phyloP scores from a whole-genome alignment of 306 rosid species.

The Lathyrus aphaca region DNA sequence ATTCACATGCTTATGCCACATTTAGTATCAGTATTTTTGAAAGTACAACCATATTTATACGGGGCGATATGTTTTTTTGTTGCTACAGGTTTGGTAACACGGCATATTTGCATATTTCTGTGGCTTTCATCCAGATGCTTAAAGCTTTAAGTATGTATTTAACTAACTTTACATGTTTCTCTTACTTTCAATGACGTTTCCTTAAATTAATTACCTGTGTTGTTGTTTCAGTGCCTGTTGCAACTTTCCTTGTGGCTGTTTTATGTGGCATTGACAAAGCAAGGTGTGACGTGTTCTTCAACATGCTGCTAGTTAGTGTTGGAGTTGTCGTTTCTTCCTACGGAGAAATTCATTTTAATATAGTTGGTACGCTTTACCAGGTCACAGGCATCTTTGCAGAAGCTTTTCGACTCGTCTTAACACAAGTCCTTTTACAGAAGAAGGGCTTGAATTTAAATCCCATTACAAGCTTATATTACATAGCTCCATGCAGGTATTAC shows the following conservation, averaged over 20 bases:
- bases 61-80: not conserved
- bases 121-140: slow-evolving; percentile 98
- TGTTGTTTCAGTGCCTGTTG: slow-evolving; percentile 89
- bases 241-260: slow-evolving; percentile 86
- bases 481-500: slow-evolving; percentile 96
- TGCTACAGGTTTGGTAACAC: slow-evolving; percentile 92
- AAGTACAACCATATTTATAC: not conserved
- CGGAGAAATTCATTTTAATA: slow-evolving; percentile 92
- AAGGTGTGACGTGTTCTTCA: slow-evolving; percentile 91
- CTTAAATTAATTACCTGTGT: slow-evolving; percentile 26
- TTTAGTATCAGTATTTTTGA: not conserved
- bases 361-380: slow-evolving; percentile 91
- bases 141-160: slow-evolving; percentile 72
- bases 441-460: slow-evolving; percentile 93
- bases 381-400: slow-evolving; percentile 94
- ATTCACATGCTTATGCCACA: not conserved
- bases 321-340: slow-evolving; percentile 95
- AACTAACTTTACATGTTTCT: slow-evolving; percentile 5
- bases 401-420: slow-evolving; percentile 92
- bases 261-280: slow-evolving; percentile 87
- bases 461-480: slow-evolving; percentile 89
- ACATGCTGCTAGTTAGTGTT: slow-evolving; percentile 95
- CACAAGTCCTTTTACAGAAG: slow-evolving; percentile 94
- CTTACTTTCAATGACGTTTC: slow-evolving; percentile 11
- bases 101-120: slow-evolving; percentile 93